Base-by-base conservation (phyloP, 192 early-diverging fungal genomes). In the Chytriomyces sp. region DNA sequence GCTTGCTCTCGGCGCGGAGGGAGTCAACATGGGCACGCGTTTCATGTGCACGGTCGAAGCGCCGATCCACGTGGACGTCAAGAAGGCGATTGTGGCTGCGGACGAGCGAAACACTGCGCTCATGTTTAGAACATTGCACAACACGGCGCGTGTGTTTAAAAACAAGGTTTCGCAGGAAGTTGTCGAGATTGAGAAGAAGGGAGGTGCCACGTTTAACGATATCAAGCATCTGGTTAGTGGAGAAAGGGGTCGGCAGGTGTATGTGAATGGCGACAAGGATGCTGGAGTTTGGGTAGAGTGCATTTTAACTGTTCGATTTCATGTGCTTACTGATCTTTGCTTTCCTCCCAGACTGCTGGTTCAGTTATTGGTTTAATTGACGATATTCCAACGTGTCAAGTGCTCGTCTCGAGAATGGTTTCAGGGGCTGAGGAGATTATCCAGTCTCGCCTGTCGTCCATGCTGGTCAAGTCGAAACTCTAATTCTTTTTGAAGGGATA, bases 21-120 rank as follows among this genome's bases (percentile, higher is more conserved):
- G 92, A 61, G 81, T 93, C 74, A 93, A 93, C 82, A 93, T 93
- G 92, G 93, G 93, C 57, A 94, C 93, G 13, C 91, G 93, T n/a
- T 94, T 94, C 87, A 89, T 94, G 91, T 91, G 90, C 82, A 93
- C 92, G 0, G 81, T 85, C 47, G 93, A 94, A 73, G 66, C 89
- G 5, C 91, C 91, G 46, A 89, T 93, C 62, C 92, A 93, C 81
- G 77, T 89, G 45, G 89, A 91, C 79, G 88, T 93, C 83, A 94
- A 94, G 83, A 82, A 91, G 64, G 81, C 82, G 45, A 93, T 94
- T 73, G 92, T 93, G 49, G 79, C 85, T 20, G 91, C 88, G 0
- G 80, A 86, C 47, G 93, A 94, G 69, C 82, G 87, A 26, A 81
- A 86, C 64, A 92, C 91, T 1, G 60, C 87, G 9, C 82, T 93